Evolutionary conservation across 805 yeast genomes (phyloP), one percentile per base, ranked within the genome.

Genomic region (Maudiozyma turicensis): DNA sequence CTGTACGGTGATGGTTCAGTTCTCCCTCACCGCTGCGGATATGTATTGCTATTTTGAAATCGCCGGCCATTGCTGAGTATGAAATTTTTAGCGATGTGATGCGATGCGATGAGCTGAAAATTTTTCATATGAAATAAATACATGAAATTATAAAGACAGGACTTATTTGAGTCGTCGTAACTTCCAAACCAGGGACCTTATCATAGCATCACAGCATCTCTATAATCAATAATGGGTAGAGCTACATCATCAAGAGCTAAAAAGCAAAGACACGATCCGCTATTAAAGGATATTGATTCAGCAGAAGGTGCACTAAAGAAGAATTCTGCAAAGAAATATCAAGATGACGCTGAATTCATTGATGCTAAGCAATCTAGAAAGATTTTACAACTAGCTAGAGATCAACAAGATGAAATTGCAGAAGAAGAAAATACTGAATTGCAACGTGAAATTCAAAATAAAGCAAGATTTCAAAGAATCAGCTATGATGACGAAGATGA

Each of bases 391-490:
- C 73, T 93, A 53, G 99, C 99, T 15, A 82, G 78, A 58, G 91
- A 85, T 59, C 99, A 93, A 70, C 96, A 89, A 67, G 89, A 86
- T 43, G 99, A 93, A 63, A 65, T 90, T 20, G 90, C 80, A 48
- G 81, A 73, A 44, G 95, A 86, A 60, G 84, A 80, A 52, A 70
- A 70, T 39, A 58, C 48, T 8, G 56, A 56, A 64, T 59, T 51
- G 57, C 53, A 54, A 60, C 50, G 46, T 52, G 57, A 50, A 56
- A 55, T 58, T 61, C 64, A 63, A 63, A 43, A 60, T 53, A 49
- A 58, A 53, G 54, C 66, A 49, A 58, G 71, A 61, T 54, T 56
- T 57, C 55, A 68, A 51, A 58, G 61, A 54, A 51, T 60, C 3
- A 51, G 67, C 43, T 69, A 68, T 33, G 72, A 69, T 40, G 77